Evolutionary conservation across 2,329 filamentous ascomycete genomes (phyloP).

Genomic region (Lithohypha guttulata): DNA sequence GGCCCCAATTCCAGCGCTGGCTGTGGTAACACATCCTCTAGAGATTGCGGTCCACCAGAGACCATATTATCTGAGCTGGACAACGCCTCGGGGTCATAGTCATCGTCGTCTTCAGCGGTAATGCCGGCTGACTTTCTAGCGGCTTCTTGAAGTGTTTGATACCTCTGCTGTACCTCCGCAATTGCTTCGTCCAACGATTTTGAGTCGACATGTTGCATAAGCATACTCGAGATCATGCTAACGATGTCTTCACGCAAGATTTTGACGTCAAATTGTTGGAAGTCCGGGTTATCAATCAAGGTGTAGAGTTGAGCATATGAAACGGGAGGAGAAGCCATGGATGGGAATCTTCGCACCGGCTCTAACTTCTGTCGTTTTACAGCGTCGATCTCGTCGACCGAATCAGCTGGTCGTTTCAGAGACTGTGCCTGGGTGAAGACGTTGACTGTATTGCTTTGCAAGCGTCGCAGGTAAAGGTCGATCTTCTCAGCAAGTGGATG

Average conservation of each 20-base stretch:
- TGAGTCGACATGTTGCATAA: constrained; percentile 61
- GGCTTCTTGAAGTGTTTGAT: constrained; percentile 25
- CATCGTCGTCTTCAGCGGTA: constrained; percentile 72
- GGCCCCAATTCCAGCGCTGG: constrained; percentile 53
- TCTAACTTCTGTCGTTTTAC: constrained; percentile 70
- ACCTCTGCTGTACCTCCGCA: constrained; percentile 38
- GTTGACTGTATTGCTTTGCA: constrained; percentile 67
- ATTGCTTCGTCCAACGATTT: constrained; percentile 61
- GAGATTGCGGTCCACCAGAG: constrained; percentile 29
- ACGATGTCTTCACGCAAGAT: constrained; percentile 65
- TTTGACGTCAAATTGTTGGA: constrained; percentile 73
- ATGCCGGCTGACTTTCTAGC: constrained; percentile 35
- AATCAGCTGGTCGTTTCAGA: constrained; percentile 68
- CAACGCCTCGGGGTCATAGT: constrained; percentile 83
- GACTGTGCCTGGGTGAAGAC: constrained; percentile 59
- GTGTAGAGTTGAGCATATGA: constrained; percentile 79
- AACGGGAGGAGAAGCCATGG: constrained; percentile 63
- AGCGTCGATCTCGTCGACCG: constrained; percentile 59
- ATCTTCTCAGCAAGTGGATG: constrained; percentile 67
- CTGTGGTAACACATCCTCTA: constrained; percentile 37
- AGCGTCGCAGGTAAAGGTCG: constrained; percentile 74
- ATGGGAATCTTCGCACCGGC: constrained; percentile 46
- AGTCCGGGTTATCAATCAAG: constrained; percentile 61
- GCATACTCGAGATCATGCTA: constrained; percentile 67
- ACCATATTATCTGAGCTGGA: constrained; percentile 62